phyloP scores from a whole-genome alignment of 805 yeast genomes.

The Metschnikowia reukaufii region DNA sequence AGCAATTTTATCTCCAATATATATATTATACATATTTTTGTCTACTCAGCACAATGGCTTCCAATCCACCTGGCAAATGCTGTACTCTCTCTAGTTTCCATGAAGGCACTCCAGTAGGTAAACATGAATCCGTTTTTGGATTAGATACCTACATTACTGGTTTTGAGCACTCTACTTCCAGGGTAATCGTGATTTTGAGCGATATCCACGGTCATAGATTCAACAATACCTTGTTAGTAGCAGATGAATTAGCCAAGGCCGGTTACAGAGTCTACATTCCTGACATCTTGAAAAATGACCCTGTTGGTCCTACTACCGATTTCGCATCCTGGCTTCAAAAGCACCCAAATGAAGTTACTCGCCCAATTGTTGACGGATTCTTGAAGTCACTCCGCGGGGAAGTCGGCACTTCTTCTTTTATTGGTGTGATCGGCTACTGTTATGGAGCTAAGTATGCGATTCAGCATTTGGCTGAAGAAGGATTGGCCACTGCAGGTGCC shows the following conservation, averaged over 20 bases:
- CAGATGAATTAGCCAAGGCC: slow-evolving; percentile 59
- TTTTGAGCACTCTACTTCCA: slow-evolving; percentile 31
- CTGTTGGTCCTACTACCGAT: slow-evolving; percentile 18
- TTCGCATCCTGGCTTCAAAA: slow-evolving; percentile 49
- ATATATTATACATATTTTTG: too few species aligned
- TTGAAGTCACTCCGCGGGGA: slow-evolving; percentile 45
- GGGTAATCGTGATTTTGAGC: slow-evolving; percentile 60
- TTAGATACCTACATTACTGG: slow-evolving; percentile 36
- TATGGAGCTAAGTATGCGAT: slow-evolving; percentile 76
- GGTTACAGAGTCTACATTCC: slow-evolving; percentile 73
- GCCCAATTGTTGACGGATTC: slow-evolving; percentile 50
- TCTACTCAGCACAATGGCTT: slow-evolving; percentile 48
- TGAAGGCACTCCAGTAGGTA: slow-evolving; percentile 53
- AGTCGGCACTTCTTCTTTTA: slow-evolving; percentile 40
- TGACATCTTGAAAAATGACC: slow-evolving; percentile 64
- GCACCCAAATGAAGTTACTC: slow-evolving; percentile 52
- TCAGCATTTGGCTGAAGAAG: slow-evolving; percentile 47
- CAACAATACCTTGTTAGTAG: slow-evolving; percentile 59
- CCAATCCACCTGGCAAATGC: slow-evolving; percentile 52
- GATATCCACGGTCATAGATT: slow-evolving; percentile 68
- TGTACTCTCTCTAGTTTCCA: slow-evolving; percentile 45
- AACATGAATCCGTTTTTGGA: slow-evolving; percentile 41
- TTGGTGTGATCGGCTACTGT: slow-evolving; percentile 74
- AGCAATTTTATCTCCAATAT: too few species aligned
- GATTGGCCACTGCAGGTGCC: slow-evolving; percentile 60